phyloP scores from a whole-genome alignment of 495 filamentous ascomycete genomes.

The Trichoderma gamsii region DNA sequence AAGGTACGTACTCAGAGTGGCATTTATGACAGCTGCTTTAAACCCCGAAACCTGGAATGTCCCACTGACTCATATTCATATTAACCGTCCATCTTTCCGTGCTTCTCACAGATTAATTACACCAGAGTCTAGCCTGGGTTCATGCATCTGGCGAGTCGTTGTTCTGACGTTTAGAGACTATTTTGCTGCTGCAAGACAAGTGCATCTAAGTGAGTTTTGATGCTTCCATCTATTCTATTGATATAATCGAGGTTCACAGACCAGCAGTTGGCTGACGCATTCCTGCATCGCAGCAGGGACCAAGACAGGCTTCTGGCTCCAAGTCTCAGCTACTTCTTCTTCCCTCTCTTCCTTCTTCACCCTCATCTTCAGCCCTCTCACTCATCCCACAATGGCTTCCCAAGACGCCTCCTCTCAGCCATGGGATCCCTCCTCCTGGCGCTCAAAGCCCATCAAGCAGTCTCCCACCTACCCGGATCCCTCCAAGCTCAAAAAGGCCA shows the following conservation, averaged over 20 bases:
- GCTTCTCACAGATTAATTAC: too few relatives aligned
- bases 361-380: not conserved
- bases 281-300: too few relatives aligned
- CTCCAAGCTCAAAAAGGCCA: constrained; percentile 54
- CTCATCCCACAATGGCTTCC: not conserved
- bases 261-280: too few relatives aligned
- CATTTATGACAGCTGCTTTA: not conserved
- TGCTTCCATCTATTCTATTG: too few relatives aligned
- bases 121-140: too few relatives aligned
- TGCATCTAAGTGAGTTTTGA: too few relatives aligned
- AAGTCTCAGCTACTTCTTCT: not conserved
- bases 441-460: constrained; percentile 86
- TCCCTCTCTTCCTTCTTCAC: not conserved
- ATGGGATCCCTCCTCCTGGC: constrained; percentile 72
- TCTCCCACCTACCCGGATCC: constrained; percentile 72
- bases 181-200: too few relatives aligned
- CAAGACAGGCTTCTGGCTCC: not conserved
- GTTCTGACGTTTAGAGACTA: too few relatives aligned
- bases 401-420: constrained; percentile 8
- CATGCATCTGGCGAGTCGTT: too few relatives aligned
- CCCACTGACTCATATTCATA: not conserved
- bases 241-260: too few relatives aligned
- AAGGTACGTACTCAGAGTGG: constrained; percentile 1
- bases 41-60: too few relatives aligned
- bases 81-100: too few relatives aligned